A percentile compares a stretch with the other conserved stretches of the same genome.
Evolutionary conservation across 2,329 filamentous ascomycete genomes (phyloP).

Genomic region (Pyrenophora seminiperda): DNA sequence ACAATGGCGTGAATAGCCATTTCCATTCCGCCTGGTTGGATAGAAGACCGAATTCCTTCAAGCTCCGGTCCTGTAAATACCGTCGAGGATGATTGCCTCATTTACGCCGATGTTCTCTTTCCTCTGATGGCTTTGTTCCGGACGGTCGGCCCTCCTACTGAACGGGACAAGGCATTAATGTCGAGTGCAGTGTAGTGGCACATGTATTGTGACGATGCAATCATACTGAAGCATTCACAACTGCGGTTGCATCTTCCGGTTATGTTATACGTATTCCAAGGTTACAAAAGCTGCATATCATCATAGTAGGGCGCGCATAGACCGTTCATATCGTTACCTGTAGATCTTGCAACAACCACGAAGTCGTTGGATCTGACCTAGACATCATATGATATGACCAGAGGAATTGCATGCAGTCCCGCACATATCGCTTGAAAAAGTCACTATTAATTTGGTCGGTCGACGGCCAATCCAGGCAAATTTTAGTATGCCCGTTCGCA

Average conservation of each 20-base stretch:
- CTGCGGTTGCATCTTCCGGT: neutral
- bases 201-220: neutral
- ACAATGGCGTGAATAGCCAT: constrained; percentile 8
- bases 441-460: too few relatives aligned
- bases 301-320: constrained; percentile 5
- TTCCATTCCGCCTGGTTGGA: constrained; percentile 10
- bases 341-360: neutral
- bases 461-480: too few relatives aligned
- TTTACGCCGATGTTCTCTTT: neutral
- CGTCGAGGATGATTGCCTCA: neutral
- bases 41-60: constrained; percentile 9
- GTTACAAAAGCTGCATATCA: constrained; percentile 5
- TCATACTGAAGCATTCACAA: neutral
- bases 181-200: neutral
- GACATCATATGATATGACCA: too few relatives aligned
- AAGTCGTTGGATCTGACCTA: neutral
- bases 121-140: neutral
- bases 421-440: too few relatives aligned
- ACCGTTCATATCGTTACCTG: constrained; percentile 5
- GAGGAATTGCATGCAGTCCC: neutral
- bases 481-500: too few relatives aligned
- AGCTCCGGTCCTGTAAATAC: neutral
- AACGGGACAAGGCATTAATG: neutral
- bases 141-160: neutral
- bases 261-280: neutral